Evolutionary conservation across 495 filamentous ascomycete species (phyloP).

Genomic region (Penicillium arizonense): DNA sequence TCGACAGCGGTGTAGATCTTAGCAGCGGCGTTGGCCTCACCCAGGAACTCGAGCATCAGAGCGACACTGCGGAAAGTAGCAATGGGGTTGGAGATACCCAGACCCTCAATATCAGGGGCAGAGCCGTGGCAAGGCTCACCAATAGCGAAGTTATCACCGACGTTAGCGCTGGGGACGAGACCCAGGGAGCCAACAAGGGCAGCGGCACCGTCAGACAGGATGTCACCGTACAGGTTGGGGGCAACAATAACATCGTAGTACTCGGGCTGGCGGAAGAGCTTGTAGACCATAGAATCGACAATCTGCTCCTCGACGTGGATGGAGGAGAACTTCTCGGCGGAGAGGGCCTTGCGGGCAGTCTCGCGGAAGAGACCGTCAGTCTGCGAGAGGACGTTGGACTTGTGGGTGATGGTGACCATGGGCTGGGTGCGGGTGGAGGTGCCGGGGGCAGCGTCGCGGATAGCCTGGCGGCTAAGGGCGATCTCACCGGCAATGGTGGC

Average conservation of each 20-base stretch:
- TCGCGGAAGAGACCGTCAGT: slow-evolving; percentile 95
- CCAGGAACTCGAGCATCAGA: slow-evolving; percentile 94
- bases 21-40: slow-evolving; percentile 79
- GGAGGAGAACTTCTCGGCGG: slow-evolving; percentile 54
- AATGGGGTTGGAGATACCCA: slow-evolving; percentile 92
- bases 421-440: slow-evolving; percentile 61
- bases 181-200: slow-evolving; percentile 93
- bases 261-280: slow-evolving; percentile 92
- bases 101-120: slow-evolving; percentile 93
- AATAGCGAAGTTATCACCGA: slow-evolving; percentile 91
- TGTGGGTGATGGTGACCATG: slow-evolving; percentile 95
- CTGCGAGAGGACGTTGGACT: slow-evolving; percentile 94
- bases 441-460: slow-evolving; percentile 54
- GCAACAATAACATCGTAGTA: slow-evolving; percentile 98
- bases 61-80: slow-evolving; percentile 89
- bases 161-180: slow-evolving; percentile 94
- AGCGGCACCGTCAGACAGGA: slow-evolving; percentile 92
- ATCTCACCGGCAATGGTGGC: slow-evolving; percentile 93
- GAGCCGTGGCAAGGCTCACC: slow-evolving; percentile 97
- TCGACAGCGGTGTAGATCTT: slow-evolving; percentile 91
- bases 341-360: slow-evolving; percentile 69
- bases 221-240: slow-evolving; percentile 96
- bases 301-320: slow-evolving; percentile 94
- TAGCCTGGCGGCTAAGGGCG: slow-evolving; percentile 78
- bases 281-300: slow-evolving; percentile 98